phyloP scores from a whole-genome alignment of 257 asterid genomes.

The Solanum sitiens region DNA sequence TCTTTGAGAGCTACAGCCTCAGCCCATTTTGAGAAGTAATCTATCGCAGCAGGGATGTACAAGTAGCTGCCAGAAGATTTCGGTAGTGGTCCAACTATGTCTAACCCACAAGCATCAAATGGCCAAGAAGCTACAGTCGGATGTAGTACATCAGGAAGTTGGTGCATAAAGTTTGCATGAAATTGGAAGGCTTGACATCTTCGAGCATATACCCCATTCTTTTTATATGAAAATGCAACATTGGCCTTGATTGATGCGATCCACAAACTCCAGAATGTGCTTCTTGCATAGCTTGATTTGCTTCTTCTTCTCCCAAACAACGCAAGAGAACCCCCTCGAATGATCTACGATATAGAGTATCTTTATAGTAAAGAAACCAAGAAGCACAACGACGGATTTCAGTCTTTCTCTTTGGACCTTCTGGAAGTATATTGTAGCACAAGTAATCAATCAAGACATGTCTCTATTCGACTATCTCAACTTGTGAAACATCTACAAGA shows the following conservation, averaged over 20 bases:
- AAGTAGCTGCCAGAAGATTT: neutral
- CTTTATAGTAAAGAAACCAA: neutral
- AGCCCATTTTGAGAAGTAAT: neutral
- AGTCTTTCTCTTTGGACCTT: neutral
- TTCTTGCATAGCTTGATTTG: neutral
- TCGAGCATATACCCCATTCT: neutral
- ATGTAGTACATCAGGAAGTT: too few relatives aligned
- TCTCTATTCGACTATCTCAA: neutral
- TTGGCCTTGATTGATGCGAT: neutral
- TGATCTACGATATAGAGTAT: neutral
- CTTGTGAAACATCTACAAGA: neutral
- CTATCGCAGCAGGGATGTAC: neutral
- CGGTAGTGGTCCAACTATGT: neutral
- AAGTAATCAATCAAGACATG: neutral
- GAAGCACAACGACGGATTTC: rapidly evolving
- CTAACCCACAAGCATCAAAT: neutral
- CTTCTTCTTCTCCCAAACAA: neutral
- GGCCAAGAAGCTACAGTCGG: neutral
- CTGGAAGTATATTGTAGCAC: neutral
- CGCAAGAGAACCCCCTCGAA: neutral
- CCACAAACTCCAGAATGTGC: neutral
- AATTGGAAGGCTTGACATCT: neutral
- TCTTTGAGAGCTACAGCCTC: neutral
- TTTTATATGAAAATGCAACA: too few relatives aligned
- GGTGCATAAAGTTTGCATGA: too few relatives aligned